A percentile compares a stretch with the other conserved stretches of the same genome.
Conservation (phyloP, 176 grass and related monocot genomes). For the Luzula sylvatica region DNA sequence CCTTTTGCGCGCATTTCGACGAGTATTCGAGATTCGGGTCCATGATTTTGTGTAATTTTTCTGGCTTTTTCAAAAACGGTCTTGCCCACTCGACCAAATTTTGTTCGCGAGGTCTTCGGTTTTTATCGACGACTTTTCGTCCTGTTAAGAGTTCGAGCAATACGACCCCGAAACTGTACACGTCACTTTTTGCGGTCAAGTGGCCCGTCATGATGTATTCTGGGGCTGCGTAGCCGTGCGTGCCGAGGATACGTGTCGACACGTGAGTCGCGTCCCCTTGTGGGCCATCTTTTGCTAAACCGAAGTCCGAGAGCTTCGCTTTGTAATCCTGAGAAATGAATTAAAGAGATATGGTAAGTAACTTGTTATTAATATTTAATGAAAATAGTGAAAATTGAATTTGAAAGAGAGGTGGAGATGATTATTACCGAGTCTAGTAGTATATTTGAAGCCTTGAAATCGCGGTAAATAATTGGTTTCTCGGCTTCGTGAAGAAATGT, state of each 20-base stretch:
- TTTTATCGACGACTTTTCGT: constrained; percentile 53
- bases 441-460: constrained; percentile 92
- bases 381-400: too few species aligned
- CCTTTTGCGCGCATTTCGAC: constrained; percentile 16
- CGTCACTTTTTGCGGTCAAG: not conserved
- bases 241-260: constrained; percentile 83
- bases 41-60: constrained; percentile 45
- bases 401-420: too few species aligned
- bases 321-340: constrained; percentile 50
- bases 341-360: not conserved
- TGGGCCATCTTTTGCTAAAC: constrained; percentile 68
- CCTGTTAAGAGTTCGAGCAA: constrained; percentile 76
- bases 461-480: constrained; percentile 88
- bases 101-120: constrained; percentile 35
- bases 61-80: constrained; percentile 34
- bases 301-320: constrained; percentile 87
- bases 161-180: constrained; percentile 85
- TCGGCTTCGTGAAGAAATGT: constrained; percentile 76
- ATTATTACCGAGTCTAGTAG: constrained; percentile 63
- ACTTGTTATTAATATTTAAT: too few species aligned
- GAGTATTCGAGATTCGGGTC: constrained; percentile 56
- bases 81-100: constrained; percentile 42
- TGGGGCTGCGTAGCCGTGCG: constrained; percentile 74
- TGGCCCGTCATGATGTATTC: constrained; percentile 51
- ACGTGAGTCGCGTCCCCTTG: constrained; percentile 64